Conservation (phyloP, 2,329 filamentous ascomycete species). For the Microsporum audouinii region DNA sequence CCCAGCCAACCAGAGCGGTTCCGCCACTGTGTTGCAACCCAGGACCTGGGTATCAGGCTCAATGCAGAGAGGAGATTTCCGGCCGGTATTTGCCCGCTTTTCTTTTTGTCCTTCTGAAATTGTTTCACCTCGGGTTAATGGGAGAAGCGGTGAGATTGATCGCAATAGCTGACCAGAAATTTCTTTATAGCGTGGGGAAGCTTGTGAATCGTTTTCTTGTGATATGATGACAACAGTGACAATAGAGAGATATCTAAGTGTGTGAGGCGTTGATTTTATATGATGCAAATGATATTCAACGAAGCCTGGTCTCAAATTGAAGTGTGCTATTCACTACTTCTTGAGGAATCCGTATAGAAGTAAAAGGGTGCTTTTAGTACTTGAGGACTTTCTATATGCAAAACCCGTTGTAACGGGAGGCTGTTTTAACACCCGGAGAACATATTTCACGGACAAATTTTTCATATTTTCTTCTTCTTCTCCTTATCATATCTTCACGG, state of each 20-base stretch:
- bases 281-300: not conserved
- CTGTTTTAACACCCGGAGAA: not conserved
- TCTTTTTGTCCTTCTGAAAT: conserved; percentile 3
- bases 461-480: not conserved
- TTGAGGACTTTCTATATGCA: not conserved
- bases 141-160: not conserved
- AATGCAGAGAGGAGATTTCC: not conserved
- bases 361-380: not conserved
- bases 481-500: not conserved
- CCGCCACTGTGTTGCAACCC: not conserved
- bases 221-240: not conserved
- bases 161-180: not conserved
- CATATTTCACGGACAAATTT: not conserved
- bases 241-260: not conserved
- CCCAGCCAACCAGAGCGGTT: not conserved
- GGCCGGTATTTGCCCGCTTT: not conserved
- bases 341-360: not conserved
- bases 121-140: conserved; percentile 1
- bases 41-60: not conserved
- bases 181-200: conserved; percentile 1
- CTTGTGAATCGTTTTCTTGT: not conserved
- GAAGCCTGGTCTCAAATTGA: not conserved
- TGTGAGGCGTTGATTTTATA: not conserved
- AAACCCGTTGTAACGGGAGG: not conserved
- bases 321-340: not conserved